Evolutionary conservation across 177 flowering plant genomes (phyloP).

Genomic region (Vitis hybrid): DNA sequence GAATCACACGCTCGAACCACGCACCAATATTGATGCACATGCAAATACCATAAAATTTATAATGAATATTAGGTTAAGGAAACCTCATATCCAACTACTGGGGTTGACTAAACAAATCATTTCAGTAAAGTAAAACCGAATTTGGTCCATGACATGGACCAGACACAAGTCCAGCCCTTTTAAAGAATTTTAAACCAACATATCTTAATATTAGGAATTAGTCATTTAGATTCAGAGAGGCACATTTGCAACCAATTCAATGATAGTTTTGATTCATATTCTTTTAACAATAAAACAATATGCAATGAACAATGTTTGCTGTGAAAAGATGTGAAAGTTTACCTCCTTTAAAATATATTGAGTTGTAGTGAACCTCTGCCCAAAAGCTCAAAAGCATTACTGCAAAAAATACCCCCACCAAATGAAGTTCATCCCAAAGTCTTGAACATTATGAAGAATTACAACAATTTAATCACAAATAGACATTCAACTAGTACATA

Average conservation of each 20-base stretch:
- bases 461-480: background rate
- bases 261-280: background rate
- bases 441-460: background rate
- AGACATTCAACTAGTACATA: background rate
- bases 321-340: background rate
- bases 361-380: slow-evolving; percentile 96
- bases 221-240: background rate
- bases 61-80: background rate
- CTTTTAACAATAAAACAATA: background rate
- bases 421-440: background rate
- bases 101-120: background rate
- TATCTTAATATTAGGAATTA: background rate
- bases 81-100: background rate
- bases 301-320: background rate
- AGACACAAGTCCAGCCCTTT: too few relatives aligned
- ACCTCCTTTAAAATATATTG: slow-evolving; percentile 85
- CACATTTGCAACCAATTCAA: background rate
- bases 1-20: background rate
- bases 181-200: background rate
- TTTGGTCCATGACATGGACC: too few relatives aligned
- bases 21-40: background rate
- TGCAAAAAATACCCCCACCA: slow-evolving; percentile 31
- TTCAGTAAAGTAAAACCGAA: too few relatives aligned
- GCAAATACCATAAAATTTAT: too few relatives aligned
- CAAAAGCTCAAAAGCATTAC: slow-evolving; percentile 87